A percentile compares a stretch with the other conserved stretches of the same genome.
phyloP scores from a whole-genome alignment of 208 protist species.

The Leishmania amazonensis region DNA sequence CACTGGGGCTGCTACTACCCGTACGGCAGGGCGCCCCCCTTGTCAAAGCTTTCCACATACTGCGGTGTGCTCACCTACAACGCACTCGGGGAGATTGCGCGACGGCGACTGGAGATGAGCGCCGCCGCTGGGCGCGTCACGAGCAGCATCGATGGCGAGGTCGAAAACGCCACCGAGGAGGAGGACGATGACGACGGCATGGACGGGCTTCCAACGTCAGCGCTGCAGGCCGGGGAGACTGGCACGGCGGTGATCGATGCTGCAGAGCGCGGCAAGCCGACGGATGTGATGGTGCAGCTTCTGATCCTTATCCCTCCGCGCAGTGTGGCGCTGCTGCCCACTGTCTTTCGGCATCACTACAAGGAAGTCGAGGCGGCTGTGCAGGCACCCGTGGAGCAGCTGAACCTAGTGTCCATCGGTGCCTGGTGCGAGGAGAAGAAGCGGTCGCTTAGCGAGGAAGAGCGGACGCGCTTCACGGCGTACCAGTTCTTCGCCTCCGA shows the following conservation, averaged over 20 bases:
- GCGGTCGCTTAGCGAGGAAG: constrained; percentile 68
- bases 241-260: constrained; percentile 21
- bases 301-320: constrained; percentile 71
- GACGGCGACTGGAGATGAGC: constrained; percentile 22
- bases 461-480: constrained; percentile 68
- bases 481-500: constrained; percentile 67
- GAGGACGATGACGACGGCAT: constrained; percentile 38
- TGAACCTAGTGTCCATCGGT: constrained; percentile 66
- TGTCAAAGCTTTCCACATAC: constrained; percentile 73
- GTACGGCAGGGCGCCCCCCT: constrained; percentile 65
- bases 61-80: constrained; percentile 83
- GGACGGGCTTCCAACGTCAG: constrained; percentile 12
- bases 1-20: constrained; percentile 92
- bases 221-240: background rate
- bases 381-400: constrained; percentile 68
- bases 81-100: constrained; percentile 57
- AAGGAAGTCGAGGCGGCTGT: constrained; percentile 63
- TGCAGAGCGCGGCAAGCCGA: constrained; percentile 41
- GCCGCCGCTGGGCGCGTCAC: constrained; percentile 5
- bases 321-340: constrained; percentile 64
- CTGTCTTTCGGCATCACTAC: constrained; percentile 61
- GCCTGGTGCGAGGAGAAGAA: constrained; percentile 75
- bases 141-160: background rate
- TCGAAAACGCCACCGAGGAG: background rate
- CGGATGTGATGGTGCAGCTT: constrained; percentile 83